These are phyloP conservation scores for Asterella californica DNA, from an alignment of 225 moss, liverwort and hornwort species.

Conservation along the genomic window DNA sequence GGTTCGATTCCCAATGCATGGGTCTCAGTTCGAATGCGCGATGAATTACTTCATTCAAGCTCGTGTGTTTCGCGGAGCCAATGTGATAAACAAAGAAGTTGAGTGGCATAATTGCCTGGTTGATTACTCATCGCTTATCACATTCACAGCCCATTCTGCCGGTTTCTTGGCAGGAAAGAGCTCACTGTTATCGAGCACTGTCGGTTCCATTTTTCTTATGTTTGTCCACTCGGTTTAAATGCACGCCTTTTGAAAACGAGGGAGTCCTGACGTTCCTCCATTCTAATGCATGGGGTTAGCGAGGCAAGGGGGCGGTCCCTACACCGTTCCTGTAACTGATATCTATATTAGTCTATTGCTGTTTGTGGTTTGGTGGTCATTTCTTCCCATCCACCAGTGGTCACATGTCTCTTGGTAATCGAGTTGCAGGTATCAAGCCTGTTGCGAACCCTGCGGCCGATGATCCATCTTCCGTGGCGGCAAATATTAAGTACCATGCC, in stretches of 20 bases:
- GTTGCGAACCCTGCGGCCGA: constrained; percentile 55
- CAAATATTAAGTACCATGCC: constrained; percentile 77
- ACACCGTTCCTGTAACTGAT: too few species aligned
- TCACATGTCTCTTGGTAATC: neutral
- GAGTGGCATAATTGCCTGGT: too few species aligned
- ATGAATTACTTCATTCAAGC: neutral
- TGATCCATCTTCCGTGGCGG: constrained; percentile 57
- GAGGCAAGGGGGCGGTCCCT: too few species aligned
- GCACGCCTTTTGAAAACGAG: too few species aligned
- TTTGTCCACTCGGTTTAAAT: neutral
- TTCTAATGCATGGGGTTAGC: neutral
- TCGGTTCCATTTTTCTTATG: neutral
- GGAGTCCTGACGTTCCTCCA: neutral
- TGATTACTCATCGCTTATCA: neutral
- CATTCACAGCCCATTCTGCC: neutral
- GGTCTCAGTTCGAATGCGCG: neutral
- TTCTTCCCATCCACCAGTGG: neutral
- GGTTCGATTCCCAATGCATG: neutral
- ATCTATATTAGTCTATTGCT: neutral
- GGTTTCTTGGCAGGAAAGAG: neutral
- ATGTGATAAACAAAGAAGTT: too few species aligned
- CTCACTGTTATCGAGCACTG: neutral
- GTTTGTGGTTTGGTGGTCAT: neutral
- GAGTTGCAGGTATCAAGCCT: constrained; percentile 35
- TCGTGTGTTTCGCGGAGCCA: neutral